Base-by-base conservation (phyloP, 2,329 filamentous ascomycete species). In the Lithohypha guttulata region DNA sequence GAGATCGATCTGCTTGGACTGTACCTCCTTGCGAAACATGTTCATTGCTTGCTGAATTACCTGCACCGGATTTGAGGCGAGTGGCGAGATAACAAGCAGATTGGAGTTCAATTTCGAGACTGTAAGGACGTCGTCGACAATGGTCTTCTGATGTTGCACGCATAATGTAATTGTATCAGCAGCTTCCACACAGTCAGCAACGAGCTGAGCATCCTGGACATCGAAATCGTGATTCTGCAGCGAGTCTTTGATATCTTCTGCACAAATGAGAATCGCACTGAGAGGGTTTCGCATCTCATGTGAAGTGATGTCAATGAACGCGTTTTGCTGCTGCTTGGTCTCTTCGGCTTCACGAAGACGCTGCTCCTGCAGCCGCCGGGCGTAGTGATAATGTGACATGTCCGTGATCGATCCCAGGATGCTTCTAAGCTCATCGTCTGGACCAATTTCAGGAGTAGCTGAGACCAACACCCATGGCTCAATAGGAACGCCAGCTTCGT, bases 301-400 rank as follows among this genome's bases (percentile, higher is more conserved):
- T 14, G 59, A 64, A 0, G 66, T 69, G 21, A 69, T 69, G 51
- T 70, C 67, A 43, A 70, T 69, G 46, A 70, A 70, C 38, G 72
- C 70, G 35, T 73, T 70, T 43, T 76, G 71, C 46, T 80, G 76
- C n/a, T 75, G 68, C 57, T 89, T 89, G 43, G 85, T 69, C 54
- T 87, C 81, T 2, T 86, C 73, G 0, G 83, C 84, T 55, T 89
- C 83, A 51, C 86, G 75, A 51, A 82, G 79, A 42, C 82, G 76
- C 29, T 78, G 71, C 51, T 73, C 83, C 56, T 91, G 82, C 21
- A 84, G 76, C 31, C 79, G 76, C 57, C 89, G 84, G 1, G 84
- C 83, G 68, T 78, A 79, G 56, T 93, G 93, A 55, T 89, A 82
- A 39, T 81, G 74, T 10, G 79, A 84, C 46, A 93, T 91, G 53